Base-by-base conservation (phyloP, 108 stramenopile genomes). In the Hondaea fermentalgiana region DNA sequence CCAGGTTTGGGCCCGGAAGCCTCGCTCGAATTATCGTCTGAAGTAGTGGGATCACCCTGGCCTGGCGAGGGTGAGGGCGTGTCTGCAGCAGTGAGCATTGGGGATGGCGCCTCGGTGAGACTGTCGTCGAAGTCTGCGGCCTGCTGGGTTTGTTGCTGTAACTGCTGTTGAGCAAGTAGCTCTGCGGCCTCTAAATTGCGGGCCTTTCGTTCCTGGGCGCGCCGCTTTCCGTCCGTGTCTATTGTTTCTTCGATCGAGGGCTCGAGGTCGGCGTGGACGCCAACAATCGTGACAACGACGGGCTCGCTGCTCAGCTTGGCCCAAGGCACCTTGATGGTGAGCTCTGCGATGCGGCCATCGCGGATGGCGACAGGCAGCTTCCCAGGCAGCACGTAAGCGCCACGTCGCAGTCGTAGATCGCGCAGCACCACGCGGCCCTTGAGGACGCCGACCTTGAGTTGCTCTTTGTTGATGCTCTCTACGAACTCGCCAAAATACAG, bases 381-480 rank as follows among this genome's bases (percentile, higher is more conserved):
- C 10, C 45, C 49, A 12, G 76, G 49, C 51, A 53, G 45, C 25
- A 83, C 6, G 49, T 2, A 23, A 12, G 51, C n/a, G 4, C 76
- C 51, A 8, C 49, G 44, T 14, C 64, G 64, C 49, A 83, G 76
- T 6, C 45, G 19, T 0, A 83, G 51, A 23, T 83, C 51, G 14
- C 49, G 6, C 19, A 83, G 51, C 0, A 83, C 76, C 51, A 83
- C 76, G 45, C 51, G 45, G 45, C 76, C 76, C 3, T 53, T 47
- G 51, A 83, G 51, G 14, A 83, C 76, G 45, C 76, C 76, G 28
- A 83, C 76, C 3, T 83, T 83, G 76, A 83, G 76, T 45, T 83
- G 76, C 76, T 83, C 76, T 23, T 53, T 47, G 51, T 83, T 83
- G 17, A 83, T 8, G 45, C 49, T 53, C 51, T 83, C 76, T 45